These are phyloP conservation scores for Spinellus fusiger DNA, from an alignment of 192 early-diverging fungal species.

Conservation along the genomic window DNA sequence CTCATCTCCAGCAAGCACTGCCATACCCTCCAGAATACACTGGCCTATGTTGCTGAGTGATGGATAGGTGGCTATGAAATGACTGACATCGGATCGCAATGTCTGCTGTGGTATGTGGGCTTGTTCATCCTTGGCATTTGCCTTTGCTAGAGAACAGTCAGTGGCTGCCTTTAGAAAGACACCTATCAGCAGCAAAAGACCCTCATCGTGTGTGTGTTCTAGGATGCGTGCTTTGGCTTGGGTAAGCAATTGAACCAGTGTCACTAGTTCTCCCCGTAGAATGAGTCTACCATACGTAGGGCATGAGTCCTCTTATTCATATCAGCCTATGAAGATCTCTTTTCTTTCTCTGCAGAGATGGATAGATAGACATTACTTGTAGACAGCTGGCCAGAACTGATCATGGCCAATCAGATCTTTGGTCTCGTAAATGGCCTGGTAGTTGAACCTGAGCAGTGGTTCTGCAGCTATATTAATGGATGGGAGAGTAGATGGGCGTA, in stretches of 20 bases:
- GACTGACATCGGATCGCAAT: no score
- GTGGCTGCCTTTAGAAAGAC: not conserved
- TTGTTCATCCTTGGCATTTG: no score
- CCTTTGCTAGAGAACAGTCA: not conserved
- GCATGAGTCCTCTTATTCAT: no score
- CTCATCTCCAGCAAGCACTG: no score
- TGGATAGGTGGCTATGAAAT: no score
- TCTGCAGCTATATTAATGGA: not conserved
- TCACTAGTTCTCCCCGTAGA: not conserved
- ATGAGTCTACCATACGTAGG: not conserved
- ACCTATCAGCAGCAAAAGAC: not conserved
- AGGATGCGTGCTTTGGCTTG: not conserved
- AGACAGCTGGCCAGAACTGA: conserved; percentile 2
- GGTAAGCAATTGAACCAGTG: not conserved
- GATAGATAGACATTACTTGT: not conserved
- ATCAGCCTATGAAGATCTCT: not conserved
- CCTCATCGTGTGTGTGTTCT: not conserved
- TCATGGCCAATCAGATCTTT: not conserved
- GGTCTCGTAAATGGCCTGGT: conserved; percentile 5
- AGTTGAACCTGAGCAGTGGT: not conserved
- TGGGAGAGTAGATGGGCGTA: not conserved
- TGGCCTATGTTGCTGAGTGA: no score
- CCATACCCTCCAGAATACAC: no score
- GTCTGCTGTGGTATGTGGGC: no score
- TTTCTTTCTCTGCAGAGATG: not conserved